Evolutionary conservation across 1,284 basidiomycete genomes (phyloP).

Genomic region (Moesziomyces globuligerus): DNA sequence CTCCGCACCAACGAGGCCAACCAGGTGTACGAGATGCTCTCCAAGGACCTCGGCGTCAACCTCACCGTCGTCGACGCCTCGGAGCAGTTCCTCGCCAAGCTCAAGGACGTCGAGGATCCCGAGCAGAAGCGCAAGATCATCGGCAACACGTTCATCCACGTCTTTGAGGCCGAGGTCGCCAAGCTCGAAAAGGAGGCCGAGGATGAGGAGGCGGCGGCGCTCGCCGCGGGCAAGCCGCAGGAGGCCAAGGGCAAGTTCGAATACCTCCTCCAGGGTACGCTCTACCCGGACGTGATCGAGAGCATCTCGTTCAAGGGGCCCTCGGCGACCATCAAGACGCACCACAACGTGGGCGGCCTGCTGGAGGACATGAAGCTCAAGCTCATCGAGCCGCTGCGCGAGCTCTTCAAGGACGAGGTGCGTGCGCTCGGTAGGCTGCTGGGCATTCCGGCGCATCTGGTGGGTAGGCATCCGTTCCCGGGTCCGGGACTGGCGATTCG

Average conservation of each 20-base stretch:
- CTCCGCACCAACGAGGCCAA: conserved; percentile 88
- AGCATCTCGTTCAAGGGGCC: conserved; percentile 99
- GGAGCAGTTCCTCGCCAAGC: conserved; percentile 87
- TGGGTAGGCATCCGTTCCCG: conserved; percentile 98
- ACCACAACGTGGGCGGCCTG: conserved; percentile 98
- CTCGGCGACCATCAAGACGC: conserved; percentile 98
- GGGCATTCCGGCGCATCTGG: conserved; percentile 89
- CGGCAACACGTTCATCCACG: conserved; percentile 98
- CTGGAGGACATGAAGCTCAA: conserved; percentile 99
- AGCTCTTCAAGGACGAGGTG: conserved; percentile 99
- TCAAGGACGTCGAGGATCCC: conserved; percentile 92
- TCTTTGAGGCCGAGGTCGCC: conserved; percentile 92
- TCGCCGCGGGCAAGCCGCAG: conserved; percentile 67
- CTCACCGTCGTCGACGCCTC: conserved; percentile 96
- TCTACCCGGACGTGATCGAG: conserved; percentile 99
- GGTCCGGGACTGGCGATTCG: conserved; percentile 99
- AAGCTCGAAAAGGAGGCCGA: conserved; percentile 88
- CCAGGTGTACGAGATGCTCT: conserved; percentile 96
- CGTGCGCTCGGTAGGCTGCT: conserved; percentile 90
- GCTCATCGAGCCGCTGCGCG: conserved; percentile 95
- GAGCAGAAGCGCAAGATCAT: conserved; percentile 98
- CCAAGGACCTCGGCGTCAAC: conserved; percentile 92
- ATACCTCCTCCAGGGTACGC: conserved; percentile 96
- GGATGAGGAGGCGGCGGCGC: conserved; percentile 75
- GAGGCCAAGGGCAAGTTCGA: conserved; percentile 80